These are phyloP conservation scores for Asterophora lycoperdoides DNA, from an alignment of 768 basidiomycete genomes.

Conservation along the genomic window DNA sequence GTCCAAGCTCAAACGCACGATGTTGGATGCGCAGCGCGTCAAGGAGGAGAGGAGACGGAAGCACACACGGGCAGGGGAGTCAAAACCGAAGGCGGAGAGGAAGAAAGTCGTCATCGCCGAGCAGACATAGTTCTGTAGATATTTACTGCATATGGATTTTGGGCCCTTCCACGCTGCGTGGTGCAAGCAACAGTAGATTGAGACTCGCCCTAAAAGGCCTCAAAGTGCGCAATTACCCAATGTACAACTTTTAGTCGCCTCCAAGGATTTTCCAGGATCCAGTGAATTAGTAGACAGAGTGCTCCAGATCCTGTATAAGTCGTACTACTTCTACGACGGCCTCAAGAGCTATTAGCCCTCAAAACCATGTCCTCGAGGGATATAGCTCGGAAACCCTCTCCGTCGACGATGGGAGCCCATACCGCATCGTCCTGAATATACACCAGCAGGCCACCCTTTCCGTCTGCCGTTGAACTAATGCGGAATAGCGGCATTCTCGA, in stretches of 20 bases:
- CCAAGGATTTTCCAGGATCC: background rate
- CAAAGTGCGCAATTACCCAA: too few species aligned
- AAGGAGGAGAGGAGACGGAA: constrained; percentile 92
- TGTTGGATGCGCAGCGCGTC: constrained; percentile 84
- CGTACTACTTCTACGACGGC: background rate
- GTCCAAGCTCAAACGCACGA: constrained; percentile 81
- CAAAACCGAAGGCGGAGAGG: constrained; percentile 87
- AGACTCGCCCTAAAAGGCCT: too few species aligned
- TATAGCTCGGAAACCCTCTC: constrained; percentile 70
- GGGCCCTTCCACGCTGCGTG: too few species aligned
- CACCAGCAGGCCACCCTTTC: constrained; percentile 81
- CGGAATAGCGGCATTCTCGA: constrained; percentile 90
- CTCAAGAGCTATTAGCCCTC: constrained; percentile 36
- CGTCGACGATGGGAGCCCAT: constrained; percentile 62
- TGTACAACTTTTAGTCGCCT: too few species aligned
- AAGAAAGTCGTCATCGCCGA: constrained; percentile 83
- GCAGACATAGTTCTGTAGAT: constrained; percentile 47
- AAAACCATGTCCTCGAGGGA: constrained; percentile 86
- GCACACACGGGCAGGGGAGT: constrained; percentile 82
- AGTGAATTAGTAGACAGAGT: background rate
- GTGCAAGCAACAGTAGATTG: too few species aligned
- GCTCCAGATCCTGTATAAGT: background rate
- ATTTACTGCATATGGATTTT: background rate
- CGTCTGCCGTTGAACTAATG: constrained; percentile 73
- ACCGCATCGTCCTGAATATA: constrained; percentile 94